Evolutionary conservation across 352 stramenopile genomes (phyloP).

Genomic region (Pythium pyrilobum): DNA sequence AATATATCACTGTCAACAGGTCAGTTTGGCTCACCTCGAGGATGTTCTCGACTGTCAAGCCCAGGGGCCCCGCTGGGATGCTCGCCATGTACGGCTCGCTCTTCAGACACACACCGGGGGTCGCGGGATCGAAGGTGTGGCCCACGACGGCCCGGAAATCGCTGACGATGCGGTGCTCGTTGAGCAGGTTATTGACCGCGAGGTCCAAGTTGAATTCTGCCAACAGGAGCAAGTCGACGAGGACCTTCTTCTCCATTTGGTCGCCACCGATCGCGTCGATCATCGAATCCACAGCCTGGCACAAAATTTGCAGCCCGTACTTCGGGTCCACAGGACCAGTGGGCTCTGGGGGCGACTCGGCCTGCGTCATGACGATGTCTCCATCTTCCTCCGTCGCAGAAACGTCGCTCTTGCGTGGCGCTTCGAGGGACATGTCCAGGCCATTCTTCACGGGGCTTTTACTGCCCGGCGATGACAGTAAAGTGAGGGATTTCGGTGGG

Average conservation of each 20-base stretch:
- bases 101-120: constrained; percentile 41
- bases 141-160: constrained; percentile 79
- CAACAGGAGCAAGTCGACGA: constrained; percentile 68
- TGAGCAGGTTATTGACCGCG: constrained; percentile 81
- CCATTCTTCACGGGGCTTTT: constrained; percentile 20
- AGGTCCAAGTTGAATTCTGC: constrained; percentile 76
- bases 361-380: constrained; percentile 57
- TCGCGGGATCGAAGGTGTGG: constrained; percentile 56
- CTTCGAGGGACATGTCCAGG: constrained; percentile 8
- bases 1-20: neutral
- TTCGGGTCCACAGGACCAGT: constrained; percentile 51
- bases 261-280: constrained; percentile 60
- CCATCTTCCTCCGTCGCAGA: constrained; percentile 35
- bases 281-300: constrained; percentile 75
- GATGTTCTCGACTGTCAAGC: constrained; percentile 87
- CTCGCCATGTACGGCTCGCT: constrained; percentile 54
- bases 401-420: neutral
- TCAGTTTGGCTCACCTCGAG: constrained; percentile 62
- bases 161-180: constrained; percentile 68
- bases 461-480: neutral
- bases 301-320: constrained; percentile 73
- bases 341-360: constrained; percentile 1
- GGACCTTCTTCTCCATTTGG: constrained; percentile 58
- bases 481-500: constrained; percentile 1
- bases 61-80: constrained; percentile 75